Conservation (phyloP, 140 eudicot species). For the Cichorium intybus region DNA sequence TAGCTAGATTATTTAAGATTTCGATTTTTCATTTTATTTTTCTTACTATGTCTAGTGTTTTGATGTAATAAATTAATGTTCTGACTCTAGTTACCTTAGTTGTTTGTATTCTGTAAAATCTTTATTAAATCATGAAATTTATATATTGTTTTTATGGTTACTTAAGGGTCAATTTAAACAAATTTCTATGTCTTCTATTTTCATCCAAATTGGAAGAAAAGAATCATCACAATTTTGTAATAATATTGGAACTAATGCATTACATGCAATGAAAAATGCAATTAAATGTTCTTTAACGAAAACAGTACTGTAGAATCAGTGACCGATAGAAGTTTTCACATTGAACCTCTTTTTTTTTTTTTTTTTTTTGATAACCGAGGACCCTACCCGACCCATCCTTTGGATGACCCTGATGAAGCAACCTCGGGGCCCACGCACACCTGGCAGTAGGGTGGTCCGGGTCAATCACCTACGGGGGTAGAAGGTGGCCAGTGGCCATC, state of each 20-base stretch:
- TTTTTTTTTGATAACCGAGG: too few relatives aligned
- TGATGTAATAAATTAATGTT: conserved; percentile 22
- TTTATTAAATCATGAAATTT: neutral
- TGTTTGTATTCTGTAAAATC: neutral
- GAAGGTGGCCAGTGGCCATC: too few relatives aligned
- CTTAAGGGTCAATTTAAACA: neutral
- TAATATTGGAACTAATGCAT: neutral
- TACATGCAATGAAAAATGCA: neutral
- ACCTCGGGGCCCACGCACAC: too few relatives aligned
- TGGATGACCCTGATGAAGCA: too few relatives aligned
- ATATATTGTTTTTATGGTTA: neutral
- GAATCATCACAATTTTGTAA: neutral
- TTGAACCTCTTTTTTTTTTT: neutral
- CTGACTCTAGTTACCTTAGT: neutral
- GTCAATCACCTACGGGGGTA: too few relatives aligned
- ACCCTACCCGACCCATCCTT: too few relatives aligned
- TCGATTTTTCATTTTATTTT: neutral
- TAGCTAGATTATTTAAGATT: conserved; percentile 14
- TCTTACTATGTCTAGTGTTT: conserved; percentile 3
- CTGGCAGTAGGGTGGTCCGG: too few relatives aligned
- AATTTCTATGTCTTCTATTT: neutral
- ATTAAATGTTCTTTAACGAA: too few relatives aligned
- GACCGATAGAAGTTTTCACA: neutral
- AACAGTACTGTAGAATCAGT: too few relatives aligned
- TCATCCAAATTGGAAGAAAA: neutral